These are phyloP conservation scores for Cryomyces antarcticus DNA, from an alignment of 495 filamentous ascomycete genomes.

Conservation along the genomic window DNA sequence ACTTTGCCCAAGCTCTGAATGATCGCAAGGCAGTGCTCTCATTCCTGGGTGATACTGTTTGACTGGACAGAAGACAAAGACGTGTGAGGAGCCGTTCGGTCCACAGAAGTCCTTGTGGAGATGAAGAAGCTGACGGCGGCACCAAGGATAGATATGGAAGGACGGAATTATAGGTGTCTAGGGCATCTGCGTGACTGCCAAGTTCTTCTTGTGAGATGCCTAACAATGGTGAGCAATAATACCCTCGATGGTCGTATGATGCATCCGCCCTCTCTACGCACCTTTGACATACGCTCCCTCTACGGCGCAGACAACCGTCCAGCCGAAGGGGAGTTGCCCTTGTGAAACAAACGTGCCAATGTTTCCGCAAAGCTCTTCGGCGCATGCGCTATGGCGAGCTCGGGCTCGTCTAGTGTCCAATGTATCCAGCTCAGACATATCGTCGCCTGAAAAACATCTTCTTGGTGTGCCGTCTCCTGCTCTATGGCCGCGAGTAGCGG, in stretches of 20 bases:
- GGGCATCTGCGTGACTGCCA: constrained; percentile 31
- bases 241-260: no score
- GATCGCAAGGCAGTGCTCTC: constrained; percentile 23
- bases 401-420: constrained; percentile 49
- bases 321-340: constrained; percentile 31
- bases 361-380: constrained; percentile 38
- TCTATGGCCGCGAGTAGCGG: constrained; percentile 44
- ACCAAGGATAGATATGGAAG: constrained; percentile 35
- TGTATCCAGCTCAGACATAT: constrained; percentile 71
- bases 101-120: constrained; percentile 48
- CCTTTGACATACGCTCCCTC: constrained; percentile 63
- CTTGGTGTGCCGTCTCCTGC: constrained; percentile 28
- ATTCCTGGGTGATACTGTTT: constrained; percentile 20
- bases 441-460: constrained; percentile 62
- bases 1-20: constrained; percentile 42
- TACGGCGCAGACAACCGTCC: constrained; percentile 61
- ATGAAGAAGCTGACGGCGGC: constrained; percentile 15
- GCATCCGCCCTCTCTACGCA: constrained; percentile 1
- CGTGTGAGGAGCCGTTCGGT: constrained; percentile 54
- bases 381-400: constrained; percentile 35
- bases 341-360: constrained; percentile 26
- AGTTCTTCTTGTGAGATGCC: constrained; percentile 38
- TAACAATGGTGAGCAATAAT: constrained; percentile 8
- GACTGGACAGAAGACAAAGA: constrained; percentile 43
- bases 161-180: constrained; percentile 41